Conservation (phyloP, 2,329 filamentous ascomycete species). For the Fusarium sacchari region DNA sequence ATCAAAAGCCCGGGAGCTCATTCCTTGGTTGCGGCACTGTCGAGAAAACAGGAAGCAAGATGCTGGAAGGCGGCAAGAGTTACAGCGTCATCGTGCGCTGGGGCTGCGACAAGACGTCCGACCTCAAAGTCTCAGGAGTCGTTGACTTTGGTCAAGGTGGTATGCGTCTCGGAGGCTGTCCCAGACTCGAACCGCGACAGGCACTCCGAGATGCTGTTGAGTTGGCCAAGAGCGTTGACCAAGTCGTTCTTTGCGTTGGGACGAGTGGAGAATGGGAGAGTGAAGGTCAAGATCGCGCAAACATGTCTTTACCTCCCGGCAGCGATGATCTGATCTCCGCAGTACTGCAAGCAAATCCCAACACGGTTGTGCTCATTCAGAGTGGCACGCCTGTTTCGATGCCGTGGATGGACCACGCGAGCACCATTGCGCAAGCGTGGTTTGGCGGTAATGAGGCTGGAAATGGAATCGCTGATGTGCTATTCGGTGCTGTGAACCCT, state of each 20-base stretch:
- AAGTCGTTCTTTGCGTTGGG: background rate
- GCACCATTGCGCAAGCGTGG: background rate
- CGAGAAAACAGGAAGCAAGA: background rate
- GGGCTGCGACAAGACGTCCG: background rate
- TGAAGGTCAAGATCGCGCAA: background rate
- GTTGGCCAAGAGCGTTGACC: background rate
- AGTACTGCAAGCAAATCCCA: background rate
- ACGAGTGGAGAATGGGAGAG: conserved; percentile 5
- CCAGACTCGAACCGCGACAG: background rate
- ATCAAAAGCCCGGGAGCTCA: background rate
- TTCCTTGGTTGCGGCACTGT: background rate
- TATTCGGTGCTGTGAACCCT: background rate
- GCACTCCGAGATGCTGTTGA: background rate
- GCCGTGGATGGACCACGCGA: background rate
- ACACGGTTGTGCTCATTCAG: background rate
- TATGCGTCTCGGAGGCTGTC: background rate
- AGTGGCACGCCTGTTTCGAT: conserved; percentile 4
- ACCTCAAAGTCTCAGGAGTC: background rate
- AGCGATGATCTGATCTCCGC: background rate
- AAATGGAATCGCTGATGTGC: background rate
- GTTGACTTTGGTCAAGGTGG: background rate
- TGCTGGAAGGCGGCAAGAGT: accelerated
- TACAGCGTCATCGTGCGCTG: background rate
- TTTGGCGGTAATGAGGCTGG: conserved; percentile 3
- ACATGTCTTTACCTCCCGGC: background rate